Evolutionary conservation across 768 basidiomycete genomes (phyloP).

Genomic region (Suillus americanus): DNA sequence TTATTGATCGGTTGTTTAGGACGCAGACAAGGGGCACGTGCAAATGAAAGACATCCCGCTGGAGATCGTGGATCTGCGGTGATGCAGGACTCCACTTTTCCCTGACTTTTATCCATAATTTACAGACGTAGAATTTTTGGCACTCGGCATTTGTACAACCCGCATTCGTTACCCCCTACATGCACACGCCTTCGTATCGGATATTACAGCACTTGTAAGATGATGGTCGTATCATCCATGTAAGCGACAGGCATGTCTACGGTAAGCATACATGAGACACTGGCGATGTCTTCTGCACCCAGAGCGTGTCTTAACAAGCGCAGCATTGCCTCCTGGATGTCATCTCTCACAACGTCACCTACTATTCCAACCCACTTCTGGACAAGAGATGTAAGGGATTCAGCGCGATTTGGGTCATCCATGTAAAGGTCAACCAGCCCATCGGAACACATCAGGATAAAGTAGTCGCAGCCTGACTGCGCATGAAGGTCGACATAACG

Average conservation of each 20-base stretch:
- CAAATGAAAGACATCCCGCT: slow-evolving; percentile 69
- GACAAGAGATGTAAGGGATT: slow-evolving; percentile 23
- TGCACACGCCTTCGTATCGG: not conserved
- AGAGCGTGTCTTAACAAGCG: slow-evolving; percentile 44
- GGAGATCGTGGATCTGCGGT: slow-evolving; percentile 84
- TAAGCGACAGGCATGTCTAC: slow-evolving; percentile 37
- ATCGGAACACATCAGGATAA: slow-evolving; percentile 51
- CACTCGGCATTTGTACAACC: slow-evolving; percentile 2
- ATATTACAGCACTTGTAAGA: slow-evolving; percentile 28
- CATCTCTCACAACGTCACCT: slow-evolving; percentile 9
- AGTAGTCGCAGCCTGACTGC: slow-evolving; percentile 23
- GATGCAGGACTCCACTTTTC: not conserved
- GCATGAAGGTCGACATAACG: slow-evolving; percentile 36
- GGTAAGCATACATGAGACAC: slow-evolving; percentile 46
- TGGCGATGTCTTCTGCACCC: slow-evolving; percentile 41
- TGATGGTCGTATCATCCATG: slow-evolving; percentile 58
- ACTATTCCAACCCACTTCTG: slow-evolving; percentile 39
- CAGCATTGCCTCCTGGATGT: slow-evolving; percentile 25
- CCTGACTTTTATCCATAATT: not conserved
- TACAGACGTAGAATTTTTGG: not conserved
- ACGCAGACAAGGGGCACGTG: slow-evolving; percentile 85
- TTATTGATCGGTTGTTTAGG: slow-evolving; percentile 39
- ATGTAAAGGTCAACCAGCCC: slow-evolving; percentile 42
- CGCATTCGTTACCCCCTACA: slow-evolving; percentile 2
- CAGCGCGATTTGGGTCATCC: slow-evolving; percentile 16